These are phyloP conservation scores for Sicyos edulis DNA, from an alignment of 306 rosid genomes.

Conservation along the genomic window DNA sequence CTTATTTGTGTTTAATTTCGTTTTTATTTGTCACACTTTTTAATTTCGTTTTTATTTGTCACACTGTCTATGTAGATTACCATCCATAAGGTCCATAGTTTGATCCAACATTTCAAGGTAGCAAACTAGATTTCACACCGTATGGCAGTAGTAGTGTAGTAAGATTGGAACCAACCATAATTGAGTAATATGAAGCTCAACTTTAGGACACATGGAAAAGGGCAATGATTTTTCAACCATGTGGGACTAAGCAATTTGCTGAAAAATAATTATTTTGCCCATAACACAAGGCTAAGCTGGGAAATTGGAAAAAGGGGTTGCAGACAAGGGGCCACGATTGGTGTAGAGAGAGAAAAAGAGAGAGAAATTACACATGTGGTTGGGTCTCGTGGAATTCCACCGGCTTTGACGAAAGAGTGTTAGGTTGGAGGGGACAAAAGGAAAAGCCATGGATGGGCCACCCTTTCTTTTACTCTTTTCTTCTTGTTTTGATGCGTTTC, in stretches of 20 bases:
- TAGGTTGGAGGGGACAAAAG: constrained; percentile 45
- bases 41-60: too few relatives aligned
- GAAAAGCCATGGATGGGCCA: constrained; percentile 56
- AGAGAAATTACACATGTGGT: constrained; percentile 8
- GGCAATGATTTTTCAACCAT: constrained; percentile 15
- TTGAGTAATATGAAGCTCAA: background rate
- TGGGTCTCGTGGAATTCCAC: constrained; percentile 23
- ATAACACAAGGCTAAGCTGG: constrained; percentile 20
- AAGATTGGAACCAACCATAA: background rate
- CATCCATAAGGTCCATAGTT: too few relatives aligned
- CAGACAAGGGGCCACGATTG: constrained; percentile 16
- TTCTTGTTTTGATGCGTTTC: constrained; percentile 34
- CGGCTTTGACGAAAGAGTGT: constrained; percentile 22
- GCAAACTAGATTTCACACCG: background rate
- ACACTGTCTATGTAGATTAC: background rate
- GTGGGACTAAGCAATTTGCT: constrained; percentile 3
- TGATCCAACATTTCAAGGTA: background rate
- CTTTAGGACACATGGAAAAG: constrained; percentile 7
- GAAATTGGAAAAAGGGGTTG: constrained; percentile 12
- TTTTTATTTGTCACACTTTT: background rate
- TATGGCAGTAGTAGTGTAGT: background rate
- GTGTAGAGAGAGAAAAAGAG: constrained; percentile 15
- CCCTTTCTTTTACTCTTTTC: constrained; percentile 33
- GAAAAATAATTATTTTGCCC: background rate
- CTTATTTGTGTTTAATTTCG: background rate